These are phyloP conservation scores for Stephania cephalantha DNA, from an alignment of 164 flowering plant species.

Conservation along the genomic window DNA sequence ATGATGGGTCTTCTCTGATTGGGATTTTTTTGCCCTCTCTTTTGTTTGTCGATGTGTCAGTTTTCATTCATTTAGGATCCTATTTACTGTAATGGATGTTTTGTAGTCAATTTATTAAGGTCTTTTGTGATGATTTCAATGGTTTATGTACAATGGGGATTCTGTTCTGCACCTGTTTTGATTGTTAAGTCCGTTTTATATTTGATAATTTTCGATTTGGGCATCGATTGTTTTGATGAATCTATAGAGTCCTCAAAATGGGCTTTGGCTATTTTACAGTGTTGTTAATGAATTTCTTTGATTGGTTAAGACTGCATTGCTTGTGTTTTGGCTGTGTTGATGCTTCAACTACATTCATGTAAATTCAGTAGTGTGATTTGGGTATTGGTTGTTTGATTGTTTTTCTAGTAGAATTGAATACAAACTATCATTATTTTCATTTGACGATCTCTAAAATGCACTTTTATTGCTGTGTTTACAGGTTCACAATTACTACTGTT, in stretches of 20 bases:
- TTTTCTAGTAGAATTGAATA: constrained; percentile 1
- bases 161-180: not conserved
- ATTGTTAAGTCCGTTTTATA: not conserved
- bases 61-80: not conserved
- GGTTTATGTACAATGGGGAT: not conserved
- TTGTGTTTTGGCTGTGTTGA: not conserved
- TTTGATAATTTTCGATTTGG: not conserved
- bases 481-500: constrained; percentile 63
- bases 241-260: not conserved
- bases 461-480: constrained; percentile 22
- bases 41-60: not conserved
- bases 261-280: not conserved
- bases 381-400: constrained; percentile 1
- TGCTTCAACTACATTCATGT: not conserved
- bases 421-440: not conserved
- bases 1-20: not conserved
- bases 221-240: not conserved
- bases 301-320: not conserved
- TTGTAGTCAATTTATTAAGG: not conserved
- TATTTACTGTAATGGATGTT: not conserved
- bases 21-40: not conserved
- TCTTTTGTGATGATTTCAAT: not conserved
- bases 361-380: not conserved
- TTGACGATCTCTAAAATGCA: constrained; percentile 5
- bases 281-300: not conserved